A percentile compares a stretch with the other conserved stretches of the same genome.
These are phyloP conservation scores for Paraconiothyrium sp. DNA, from an alignment of 2,329 filamentous ascomycete species.

Conservation along the genomic window DNA sequence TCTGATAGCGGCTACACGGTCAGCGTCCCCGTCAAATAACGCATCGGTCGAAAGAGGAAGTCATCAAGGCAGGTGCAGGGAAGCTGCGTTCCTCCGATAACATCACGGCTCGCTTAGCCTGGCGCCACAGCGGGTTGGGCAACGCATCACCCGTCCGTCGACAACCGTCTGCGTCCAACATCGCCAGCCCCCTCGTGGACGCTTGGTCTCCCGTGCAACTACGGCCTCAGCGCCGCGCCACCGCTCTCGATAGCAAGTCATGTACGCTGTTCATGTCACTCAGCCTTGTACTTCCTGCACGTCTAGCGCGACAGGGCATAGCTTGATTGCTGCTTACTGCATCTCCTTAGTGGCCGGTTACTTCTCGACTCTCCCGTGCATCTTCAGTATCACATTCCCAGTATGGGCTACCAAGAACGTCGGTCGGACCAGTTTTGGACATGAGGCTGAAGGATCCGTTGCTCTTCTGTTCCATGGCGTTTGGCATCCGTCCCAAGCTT, in stretches of 20 bases:
- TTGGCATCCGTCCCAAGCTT: constrained; percentile 11
- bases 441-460: neutral
- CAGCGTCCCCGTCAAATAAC: neutral
- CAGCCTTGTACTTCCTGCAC: neutral
- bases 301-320: neutral
- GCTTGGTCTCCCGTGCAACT: neutral
- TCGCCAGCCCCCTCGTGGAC: constrained; percentile 6
- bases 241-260: neutral
- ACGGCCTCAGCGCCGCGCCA: neutral
- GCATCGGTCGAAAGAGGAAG: constrained; percentile 8
- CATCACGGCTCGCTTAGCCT: constrained; percentile 13
- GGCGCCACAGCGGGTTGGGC: constrained; percentile 12
- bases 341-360: neutral
- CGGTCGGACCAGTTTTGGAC: neutral
- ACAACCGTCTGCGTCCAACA: constrained; percentile 5
- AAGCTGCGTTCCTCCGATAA: constrained; percentile 4
- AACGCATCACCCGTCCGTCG: constrained; percentile 11
- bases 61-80: constrained; percentile 15
- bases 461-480: constrained; percentile 1
- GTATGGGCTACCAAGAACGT: neutral
- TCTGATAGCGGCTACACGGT: constrained; percentile 9
- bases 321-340: neutral
- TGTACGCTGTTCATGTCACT: neutral
- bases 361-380: neutral
- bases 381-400: neutral